These are phyloP conservation scores for Petunia secreta DNA, from an alignment of 257 asterid species.

Conservation along the genomic window DNA sequence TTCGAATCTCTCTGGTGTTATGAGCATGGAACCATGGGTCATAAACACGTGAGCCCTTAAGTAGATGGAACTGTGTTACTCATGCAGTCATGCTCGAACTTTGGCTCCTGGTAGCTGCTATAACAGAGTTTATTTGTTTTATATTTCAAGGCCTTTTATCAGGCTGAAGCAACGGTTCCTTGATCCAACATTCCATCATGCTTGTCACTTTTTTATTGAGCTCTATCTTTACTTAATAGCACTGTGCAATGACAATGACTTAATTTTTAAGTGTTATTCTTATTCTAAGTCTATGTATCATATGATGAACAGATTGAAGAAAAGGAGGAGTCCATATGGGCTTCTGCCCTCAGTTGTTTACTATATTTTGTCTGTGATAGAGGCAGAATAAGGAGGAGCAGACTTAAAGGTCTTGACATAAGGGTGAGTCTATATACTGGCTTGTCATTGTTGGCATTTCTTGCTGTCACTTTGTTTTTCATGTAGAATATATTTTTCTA, in stretches of 20 bases:
- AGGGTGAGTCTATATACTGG: constrained; percentile 65
- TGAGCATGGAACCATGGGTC: constrained; percentile 13
- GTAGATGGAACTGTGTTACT: background rate
- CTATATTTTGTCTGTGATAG: constrained; percentile 91
- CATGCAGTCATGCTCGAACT: background rate
- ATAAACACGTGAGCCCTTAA: background rate
- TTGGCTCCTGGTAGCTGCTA: constrained; percentile 1
- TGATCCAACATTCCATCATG: background rate
- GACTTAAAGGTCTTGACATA: constrained; percentile 92
- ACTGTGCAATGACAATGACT: background rate
- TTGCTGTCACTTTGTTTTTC: background rate
- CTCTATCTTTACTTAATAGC: constrained; percentile 19
- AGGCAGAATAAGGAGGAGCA: constrained; percentile 93
- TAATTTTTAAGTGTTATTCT: background rate
- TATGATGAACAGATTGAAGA: constrained; percentile 68
- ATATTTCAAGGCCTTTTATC: constrained; percentile 7
- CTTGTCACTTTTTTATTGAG: constrained; percentile 7
- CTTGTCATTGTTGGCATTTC: constrained; percentile 15
- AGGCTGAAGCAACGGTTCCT: constrained; percentile 10
- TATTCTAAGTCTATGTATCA: background rate
- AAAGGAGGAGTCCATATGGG: constrained; percentile 94
- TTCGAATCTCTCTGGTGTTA: background rate
- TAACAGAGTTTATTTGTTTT: background rate
- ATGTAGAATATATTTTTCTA: background rate
- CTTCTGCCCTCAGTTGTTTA: constrained; percentile 94